These are phyloP conservation scores for Typha latifolia DNA, from an alignment of 176 grass and related monocot genomes.

Conservation along the genomic window DNA sequence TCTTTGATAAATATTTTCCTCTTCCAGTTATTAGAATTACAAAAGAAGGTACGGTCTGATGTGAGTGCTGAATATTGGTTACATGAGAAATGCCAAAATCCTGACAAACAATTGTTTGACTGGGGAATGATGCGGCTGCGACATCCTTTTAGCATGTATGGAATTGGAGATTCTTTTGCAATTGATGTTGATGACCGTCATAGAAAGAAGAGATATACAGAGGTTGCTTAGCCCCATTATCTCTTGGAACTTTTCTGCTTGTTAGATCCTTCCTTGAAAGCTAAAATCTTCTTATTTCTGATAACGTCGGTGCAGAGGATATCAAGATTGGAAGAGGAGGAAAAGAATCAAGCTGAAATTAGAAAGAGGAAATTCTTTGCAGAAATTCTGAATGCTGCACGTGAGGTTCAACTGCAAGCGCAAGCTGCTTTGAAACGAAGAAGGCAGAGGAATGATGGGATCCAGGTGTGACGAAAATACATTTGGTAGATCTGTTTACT, in stretches of 20 bases:
- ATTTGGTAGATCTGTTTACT: background rate
- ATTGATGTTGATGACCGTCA: constrained; percentile 70
- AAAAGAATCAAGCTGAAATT: constrained; percentile 79
- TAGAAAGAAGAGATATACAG: constrained; percentile 80
- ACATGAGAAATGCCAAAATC: constrained; percentile 69
- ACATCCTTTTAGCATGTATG: constrained; percentile 87
- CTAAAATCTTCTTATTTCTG: background rate
- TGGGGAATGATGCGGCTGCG: constrained; percentile 93
- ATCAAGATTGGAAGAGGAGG: constrained; percentile 88
- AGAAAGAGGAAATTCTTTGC: constrained; percentile 94
- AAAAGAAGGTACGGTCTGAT: constrained; percentile 82
- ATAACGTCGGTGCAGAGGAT: constrained; percentile 53
- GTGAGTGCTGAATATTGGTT: constrained; percentile 77
- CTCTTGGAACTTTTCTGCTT: background rate
- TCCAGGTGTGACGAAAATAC: constrained; percentile 55
- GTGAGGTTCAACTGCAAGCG: constrained; percentile 74
- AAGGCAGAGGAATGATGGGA: constrained; percentile 91
- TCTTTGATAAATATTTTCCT: constrained; percentile 5
- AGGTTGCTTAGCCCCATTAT: constrained; percentile 40
- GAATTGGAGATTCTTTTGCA: constrained; percentile 70
- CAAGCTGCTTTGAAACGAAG: constrained; percentile 63
- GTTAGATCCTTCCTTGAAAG: background rate
- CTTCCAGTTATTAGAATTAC: constrained; percentile 68
- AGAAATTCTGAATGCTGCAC: constrained; percentile 83
- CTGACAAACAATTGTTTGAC: constrained; percentile 85